phyloP scores from a whole-genome alignment of 1,284 basidiomycete species.

The Agroathelia rolfsii region DNA sequence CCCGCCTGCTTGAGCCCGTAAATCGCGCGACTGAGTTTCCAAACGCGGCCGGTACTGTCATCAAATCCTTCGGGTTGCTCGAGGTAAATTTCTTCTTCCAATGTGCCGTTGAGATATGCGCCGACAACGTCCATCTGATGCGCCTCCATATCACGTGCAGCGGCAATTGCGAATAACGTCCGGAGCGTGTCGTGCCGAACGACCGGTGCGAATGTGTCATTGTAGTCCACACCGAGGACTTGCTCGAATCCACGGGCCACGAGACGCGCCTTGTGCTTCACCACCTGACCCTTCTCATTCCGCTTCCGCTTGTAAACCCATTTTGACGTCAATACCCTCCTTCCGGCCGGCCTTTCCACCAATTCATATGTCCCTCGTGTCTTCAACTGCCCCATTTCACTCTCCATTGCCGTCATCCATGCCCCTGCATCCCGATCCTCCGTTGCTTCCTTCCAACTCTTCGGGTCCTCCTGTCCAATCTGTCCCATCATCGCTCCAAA shows the following conservation, averaged over 20 bases:
- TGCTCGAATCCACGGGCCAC: conserved; percentile 2
- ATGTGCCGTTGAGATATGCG: conserved; percentile 21
- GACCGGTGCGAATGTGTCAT: conserved; percentile 14
- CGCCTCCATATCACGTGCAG: conserved; percentile 13
- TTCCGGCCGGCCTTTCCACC: conserved; percentile 10
- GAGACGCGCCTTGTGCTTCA: conserved; percentile 19
- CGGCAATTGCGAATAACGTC: conserved; percentile 13
- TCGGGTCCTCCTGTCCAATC: too few species aligned
- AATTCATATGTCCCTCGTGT: too few species aligned
- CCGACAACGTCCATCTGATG: conserved; percentile 20
- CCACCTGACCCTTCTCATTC: conserved; percentile 17
- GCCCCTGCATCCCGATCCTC: too few species aligned
- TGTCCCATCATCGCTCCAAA: too few species aligned
- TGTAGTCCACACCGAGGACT: not conserved
- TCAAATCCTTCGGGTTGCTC: conserved; percentile 19
- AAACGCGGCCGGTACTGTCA: conserved; percentile 11
- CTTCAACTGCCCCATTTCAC: too few species aligned
- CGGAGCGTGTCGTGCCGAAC: conserved; percentile 12
- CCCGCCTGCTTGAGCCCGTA: conserved; percentile 18
- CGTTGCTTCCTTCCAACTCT: too few species aligned
- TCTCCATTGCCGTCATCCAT: too few species aligned
- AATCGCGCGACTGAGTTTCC: conserved; percentile 10
- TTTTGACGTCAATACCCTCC: conserved; percentile 17
- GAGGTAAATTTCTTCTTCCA: conserved; percentile 27
- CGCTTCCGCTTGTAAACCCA: conserved; percentile 25